Conservation (phyloP, 371 early-diverging fungal species). For the Mucor sp. region DNA sequence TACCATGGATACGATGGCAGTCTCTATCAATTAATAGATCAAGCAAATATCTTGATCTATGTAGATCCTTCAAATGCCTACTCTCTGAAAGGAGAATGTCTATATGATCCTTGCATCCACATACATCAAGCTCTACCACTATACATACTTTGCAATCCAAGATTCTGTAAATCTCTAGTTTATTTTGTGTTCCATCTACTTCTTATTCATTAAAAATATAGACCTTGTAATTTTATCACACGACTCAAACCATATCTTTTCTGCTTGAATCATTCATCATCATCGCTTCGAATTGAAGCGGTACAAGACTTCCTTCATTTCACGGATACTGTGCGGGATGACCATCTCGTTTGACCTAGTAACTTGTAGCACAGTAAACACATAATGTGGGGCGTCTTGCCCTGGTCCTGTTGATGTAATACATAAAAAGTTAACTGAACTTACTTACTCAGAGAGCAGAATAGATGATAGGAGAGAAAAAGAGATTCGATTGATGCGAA, state of each 20-base stretch:
- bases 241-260: not conserved
- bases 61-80: not conserved
- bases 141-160: not conserved
- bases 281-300: not conserved
- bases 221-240: not conserved
- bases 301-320: not conserved
- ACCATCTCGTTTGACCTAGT: not conserved
- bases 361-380: not conserved
- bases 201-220: not conserved
- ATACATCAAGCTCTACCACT: not conserved
- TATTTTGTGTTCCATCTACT: not conserved
- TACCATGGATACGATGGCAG: not conserved
- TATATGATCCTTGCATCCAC: not conserved
- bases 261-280: not conserved
- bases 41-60: not conserved
- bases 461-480: not conserved
- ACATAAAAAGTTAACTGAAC: not conserved
- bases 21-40: not conserved
- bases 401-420: not conserved
- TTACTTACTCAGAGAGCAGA: not conserved
- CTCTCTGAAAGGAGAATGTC: not conserved
- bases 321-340: not conserved
- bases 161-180: not conserved
- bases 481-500: not conserved
- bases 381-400: not conserved